A percentile compares a stretch with the other conserved stretches of the same genome.
phyloP scores from a whole-genome alignment of 495 filamentous ascomycete species.

The Penicillium maclennaniae region DNA sequence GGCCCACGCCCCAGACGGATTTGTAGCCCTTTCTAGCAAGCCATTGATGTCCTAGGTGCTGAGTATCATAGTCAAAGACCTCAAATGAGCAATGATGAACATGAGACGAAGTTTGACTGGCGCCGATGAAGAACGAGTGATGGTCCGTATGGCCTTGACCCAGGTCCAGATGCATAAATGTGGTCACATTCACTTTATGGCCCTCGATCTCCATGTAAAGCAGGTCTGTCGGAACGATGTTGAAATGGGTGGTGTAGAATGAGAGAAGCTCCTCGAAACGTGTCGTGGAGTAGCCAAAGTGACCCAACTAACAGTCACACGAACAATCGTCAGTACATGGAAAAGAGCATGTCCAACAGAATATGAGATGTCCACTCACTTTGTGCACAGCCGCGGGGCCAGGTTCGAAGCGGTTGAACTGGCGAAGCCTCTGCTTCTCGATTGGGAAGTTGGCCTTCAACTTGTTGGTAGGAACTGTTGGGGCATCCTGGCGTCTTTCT shows the following conservation, averaged over 20 bases:
- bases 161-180: slow-evolving; percentile 63
- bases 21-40: slow-evolving; percentile 59
- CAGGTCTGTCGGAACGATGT: slow-evolving; percentile 53
- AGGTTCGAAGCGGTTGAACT: slow-evolving; percentile 35
- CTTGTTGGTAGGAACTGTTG: too few relatives aligned
- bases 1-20: slow-evolving; percentile 70
- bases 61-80: slow-evolving; percentile 72
- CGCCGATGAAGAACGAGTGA: slow-evolving; percentile 67
- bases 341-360: not conserved
- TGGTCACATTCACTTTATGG: slow-evolving; percentile 46
- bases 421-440: slow-evolving; percentile 26
- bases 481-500: too few relatives aligned
- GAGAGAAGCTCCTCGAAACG: slow-evolving; percentile 53
- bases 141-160: slow-evolving; percentile 62
- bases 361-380: slow-evolving; percentile 3
- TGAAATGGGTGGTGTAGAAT: slow-evolving; percentile 67
- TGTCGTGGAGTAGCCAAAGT: slow-evolving; percentile 63
- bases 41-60: slow-evolving; percentile 71
- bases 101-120: slow-evolving; percentile 50
- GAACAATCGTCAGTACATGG: too few relatives aligned
- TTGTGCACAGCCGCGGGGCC: slow-evolving; percentile 71
- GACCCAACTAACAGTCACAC: slow-evolving; percentile 64
- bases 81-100: slow-evolving; percentile 74
- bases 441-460: slow-evolving; percentile 17
- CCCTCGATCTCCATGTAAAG: slow-evolving; percentile 22